Percentiles rank a stretch among this genome's conserved stretches.
Conservation (phyloP, 306 rosid species). For the Acacia crassicarpa region DNA sequence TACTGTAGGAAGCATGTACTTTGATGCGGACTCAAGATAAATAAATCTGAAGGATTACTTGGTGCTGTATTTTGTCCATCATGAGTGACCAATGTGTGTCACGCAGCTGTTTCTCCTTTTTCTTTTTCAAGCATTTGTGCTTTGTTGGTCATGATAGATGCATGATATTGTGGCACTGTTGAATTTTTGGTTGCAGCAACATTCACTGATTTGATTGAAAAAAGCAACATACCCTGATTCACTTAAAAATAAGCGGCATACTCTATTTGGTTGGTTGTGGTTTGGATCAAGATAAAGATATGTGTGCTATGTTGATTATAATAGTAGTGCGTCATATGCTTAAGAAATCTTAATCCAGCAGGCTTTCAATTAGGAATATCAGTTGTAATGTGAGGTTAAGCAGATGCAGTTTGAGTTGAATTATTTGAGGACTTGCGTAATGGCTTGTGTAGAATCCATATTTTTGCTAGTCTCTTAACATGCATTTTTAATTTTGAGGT, state of each 20-base stretch:
- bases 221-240: not conserved
- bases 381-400: conserved; percentile 4
- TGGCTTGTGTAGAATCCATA: not conserved
- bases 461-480: not conserved
- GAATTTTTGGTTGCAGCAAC: not conserved
- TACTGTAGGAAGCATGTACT: not conserved
- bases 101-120: not conserved
- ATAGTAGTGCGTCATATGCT: not conserved
- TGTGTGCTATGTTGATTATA: conserved; percentile 3
- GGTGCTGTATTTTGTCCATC: not conserved
- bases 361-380: not conserved
- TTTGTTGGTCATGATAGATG: not conserved
- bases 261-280: not conserved
- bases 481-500: not conserved
- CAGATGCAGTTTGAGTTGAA: not conserved
- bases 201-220: not conserved
- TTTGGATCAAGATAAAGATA: not conserved
- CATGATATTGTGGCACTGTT: not conserved
- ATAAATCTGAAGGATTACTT: not conserved
- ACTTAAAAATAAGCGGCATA: not conserved
- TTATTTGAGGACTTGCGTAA: not conserved
- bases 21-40: not conserved
- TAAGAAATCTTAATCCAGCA: not conserved
- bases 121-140: not conserved
- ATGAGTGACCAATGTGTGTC: not conserved